Percentiles rank a stretch among this genome's conserved stretches.
These are phyloP conservation scores for Actinomortierella ambigua DNA, from an alignment of 371 early-diverging fungal genomes.

Conservation along the genomic window DNA sequence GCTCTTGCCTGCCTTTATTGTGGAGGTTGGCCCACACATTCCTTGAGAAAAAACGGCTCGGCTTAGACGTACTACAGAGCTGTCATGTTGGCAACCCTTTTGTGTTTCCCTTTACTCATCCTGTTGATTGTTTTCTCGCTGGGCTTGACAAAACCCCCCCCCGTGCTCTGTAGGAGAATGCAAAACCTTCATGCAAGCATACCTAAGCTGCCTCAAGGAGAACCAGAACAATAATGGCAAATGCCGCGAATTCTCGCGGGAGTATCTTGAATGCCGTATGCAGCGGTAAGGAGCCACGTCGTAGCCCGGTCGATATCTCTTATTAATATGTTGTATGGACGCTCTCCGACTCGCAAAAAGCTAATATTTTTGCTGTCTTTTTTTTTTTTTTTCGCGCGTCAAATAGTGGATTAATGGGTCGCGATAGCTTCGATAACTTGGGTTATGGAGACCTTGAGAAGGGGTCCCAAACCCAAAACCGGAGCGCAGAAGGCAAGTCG, in stretches of 20 bases:
- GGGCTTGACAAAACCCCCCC: too few relatives aligned
- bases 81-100: too few relatives aligned
- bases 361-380: background rate
- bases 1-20: too few relatives aligned
- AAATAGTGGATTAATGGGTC: constrained; percentile 69
- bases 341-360: background rate
- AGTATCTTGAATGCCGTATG: constrained; percentile 86
- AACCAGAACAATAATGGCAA: constrained; percentile 68
- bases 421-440: constrained; percentile 70
- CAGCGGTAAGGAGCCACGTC: constrained; percentile 58
- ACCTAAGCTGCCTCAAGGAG: constrained; percentile 72
- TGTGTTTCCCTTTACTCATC: background rate
- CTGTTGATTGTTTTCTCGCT: background rate
- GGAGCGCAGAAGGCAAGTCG: too few relatives aligned
- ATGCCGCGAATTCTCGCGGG: constrained; percentile 73
- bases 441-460: constrained; percentile 60
- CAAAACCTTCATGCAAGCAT: constrained; percentile 69
- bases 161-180: constrained; percentile 81
- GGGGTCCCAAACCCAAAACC: too few relatives aligned
- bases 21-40: too few relatives aligned
- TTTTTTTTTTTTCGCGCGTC: constrained; percentile 1
- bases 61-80: too few relatives aligned
- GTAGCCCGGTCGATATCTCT: background rate
- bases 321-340: background rate
- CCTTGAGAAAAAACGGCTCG: too few relatives aligned